Evolutionary conservation across 2,329 filamentous ascomycete species (phyloP).

Genomic region (Ceratocystis alfenasii): DNA sequence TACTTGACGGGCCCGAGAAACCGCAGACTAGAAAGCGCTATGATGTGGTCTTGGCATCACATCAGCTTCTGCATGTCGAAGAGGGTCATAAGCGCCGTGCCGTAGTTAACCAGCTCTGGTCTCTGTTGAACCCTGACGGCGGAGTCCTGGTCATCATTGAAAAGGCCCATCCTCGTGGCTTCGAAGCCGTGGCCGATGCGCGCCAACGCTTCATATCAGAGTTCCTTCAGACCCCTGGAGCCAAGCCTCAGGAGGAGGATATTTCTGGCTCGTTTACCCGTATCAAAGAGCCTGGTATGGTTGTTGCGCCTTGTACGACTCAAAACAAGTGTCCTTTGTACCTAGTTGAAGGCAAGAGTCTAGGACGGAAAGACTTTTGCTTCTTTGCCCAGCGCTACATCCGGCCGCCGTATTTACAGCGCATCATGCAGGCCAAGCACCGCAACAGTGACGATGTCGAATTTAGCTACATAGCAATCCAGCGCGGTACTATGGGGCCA

Average conservation of each 20-base stretch:
- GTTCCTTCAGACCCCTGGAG: constrained; percentile 46
- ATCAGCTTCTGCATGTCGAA: constrained; percentile 63
- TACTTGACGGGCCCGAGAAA: constrained; percentile 45
- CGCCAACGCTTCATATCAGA: constrained; percentile 66
- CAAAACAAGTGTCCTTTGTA: constrained; percentile 88
- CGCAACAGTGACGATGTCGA: constrained; percentile 82
- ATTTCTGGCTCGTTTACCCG: constrained; percentile 27
- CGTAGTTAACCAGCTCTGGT: constrained; percentile 81
- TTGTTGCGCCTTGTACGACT: constrained; percentile 73
- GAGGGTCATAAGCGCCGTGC: constrained; percentile 67
- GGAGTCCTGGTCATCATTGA: constrained; percentile 80
- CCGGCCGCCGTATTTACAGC: constrained; percentile 69
- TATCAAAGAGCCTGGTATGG: constrained; percentile 48
- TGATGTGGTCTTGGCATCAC: constrained; percentile 82
- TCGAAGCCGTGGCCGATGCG: constrained; percentile 80
- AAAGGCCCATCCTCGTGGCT: constrained; percentile 82
- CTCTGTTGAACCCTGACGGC: constrained; percentile 66
- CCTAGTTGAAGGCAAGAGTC: constrained; percentile 51
- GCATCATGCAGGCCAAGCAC: constrained; percentile 54
- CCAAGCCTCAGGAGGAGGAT: constrained; percentile 28
- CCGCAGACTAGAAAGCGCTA: constrained; percentile 60
- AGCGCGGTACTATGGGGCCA: constrained; percentile 48
- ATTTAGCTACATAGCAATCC: constrained; percentile 80
- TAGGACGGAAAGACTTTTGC: constrained; percentile 78
- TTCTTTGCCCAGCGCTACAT: constrained; percentile 83